Percentiles rank a stretch among this genome's conserved stretches.
These are phyloP conservation scores for Candida ulmi DNA, from an alignment of 805 yeast species.

Conservation along the genomic window DNA sequence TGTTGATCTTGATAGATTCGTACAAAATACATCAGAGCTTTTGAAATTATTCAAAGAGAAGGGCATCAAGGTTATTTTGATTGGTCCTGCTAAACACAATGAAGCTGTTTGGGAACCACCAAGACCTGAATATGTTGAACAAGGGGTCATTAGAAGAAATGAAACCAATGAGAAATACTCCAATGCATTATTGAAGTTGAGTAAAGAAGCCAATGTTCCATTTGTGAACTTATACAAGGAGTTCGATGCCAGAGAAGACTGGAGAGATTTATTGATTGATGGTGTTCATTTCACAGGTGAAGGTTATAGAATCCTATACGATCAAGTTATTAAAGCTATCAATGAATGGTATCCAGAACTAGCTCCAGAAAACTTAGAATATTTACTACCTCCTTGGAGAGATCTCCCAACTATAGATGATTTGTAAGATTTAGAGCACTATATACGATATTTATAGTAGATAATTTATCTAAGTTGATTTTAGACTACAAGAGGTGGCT, in stretches of 20 bases:
- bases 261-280: conserved; percentile 38
- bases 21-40: conserved; percentile 40
- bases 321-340: conserved; percentile 37
- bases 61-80: conserved; percentile 47
- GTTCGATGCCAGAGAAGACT: conserved; percentile 34
- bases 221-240: conserved; percentile 49
- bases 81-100: conserved; percentile 61
- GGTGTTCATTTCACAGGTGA: conserved; percentile 58
- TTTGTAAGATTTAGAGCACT: no score
- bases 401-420: conserved; percentile 22
- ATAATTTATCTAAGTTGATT: no score
- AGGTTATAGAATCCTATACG: conserved; percentile 46
- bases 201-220: conserved; percentile 43
- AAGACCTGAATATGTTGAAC: conserved; percentile 26
- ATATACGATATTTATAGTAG: no score
- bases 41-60: conserved; percentile 33
- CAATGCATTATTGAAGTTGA: conserved; percentile 41
- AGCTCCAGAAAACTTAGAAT: conserved; percentile 33
- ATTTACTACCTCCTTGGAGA: conserved; percentile 36
- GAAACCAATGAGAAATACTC: conserved; percentile 43
- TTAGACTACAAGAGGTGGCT: no score
- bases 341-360: conserved; percentile 41
- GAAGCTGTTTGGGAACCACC: conserved; percentile 32
- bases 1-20: conserved; percentile 47
- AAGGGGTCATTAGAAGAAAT: conserved; percentile 41